These are phyloP conservation scores for Podochytrium sp. DNA, from an alignment of 192 early-diverging fungal species.

Conservation along the genomic window DNA sequence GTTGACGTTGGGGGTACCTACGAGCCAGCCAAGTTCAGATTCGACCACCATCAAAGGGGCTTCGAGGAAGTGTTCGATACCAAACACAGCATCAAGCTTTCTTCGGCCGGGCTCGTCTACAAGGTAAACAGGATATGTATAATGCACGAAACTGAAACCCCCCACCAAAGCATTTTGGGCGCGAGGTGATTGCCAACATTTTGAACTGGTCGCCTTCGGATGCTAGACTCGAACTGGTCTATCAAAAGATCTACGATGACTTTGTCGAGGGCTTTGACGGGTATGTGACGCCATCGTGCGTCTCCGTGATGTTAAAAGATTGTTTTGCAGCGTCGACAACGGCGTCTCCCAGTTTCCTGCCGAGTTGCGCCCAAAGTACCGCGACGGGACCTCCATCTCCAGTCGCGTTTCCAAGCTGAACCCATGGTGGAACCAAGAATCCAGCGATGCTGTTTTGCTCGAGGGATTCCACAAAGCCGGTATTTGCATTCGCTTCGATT, in stretches of 20 bases:
- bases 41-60: constrained; percentile 94
- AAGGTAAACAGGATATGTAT: constrained; percentile 49
- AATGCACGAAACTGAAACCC: constrained; percentile 27
- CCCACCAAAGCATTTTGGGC: constrained; percentile 74
- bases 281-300: neutral
- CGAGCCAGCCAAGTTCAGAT: constrained; percentile 72
- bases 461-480: constrained; percentile 58
- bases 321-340: constrained; percentile 90
- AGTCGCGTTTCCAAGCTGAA: constrained; percentile 83
- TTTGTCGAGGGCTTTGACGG: constrained; percentile 44
- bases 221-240: constrained; percentile 71
- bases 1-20: constrained; percentile 94
- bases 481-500: constrained; percentile 2
- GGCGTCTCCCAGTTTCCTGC: constrained; percentile 87
- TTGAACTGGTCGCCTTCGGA: constrained; percentile 49
- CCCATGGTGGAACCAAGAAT: constrained; percentile 91
- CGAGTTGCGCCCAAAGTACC: constrained; percentile 79
- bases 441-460: constrained; percentile 69
- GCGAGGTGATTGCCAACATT: constrained; percentile 71
- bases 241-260: constrained; percentile 82
- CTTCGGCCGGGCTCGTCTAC: constrained; percentile 94
- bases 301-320: constrained; percentile 18
- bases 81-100: constrained; percentile 78
- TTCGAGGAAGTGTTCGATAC: constrained; percentile 85
- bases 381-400: constrained; percentile 81